Conservation (phyloP, 768 basidiomycete genomes). For the Lactarius indigo region DNA sequence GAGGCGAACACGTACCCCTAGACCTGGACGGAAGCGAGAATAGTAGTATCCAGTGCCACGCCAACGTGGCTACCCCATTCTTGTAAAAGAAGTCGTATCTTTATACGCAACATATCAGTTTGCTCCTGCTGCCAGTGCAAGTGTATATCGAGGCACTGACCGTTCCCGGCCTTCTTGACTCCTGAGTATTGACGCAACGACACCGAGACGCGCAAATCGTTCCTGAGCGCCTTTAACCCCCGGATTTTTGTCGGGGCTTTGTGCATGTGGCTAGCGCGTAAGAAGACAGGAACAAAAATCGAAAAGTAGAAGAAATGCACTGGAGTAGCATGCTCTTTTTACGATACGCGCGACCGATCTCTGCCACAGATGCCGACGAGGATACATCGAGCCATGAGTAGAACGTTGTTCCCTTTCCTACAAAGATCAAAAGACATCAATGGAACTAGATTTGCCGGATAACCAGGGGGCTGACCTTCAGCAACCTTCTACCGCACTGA, state of each 20-base stretch:
- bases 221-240: slow-evolving; percentile 78
- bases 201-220: slow-evolving; percentile 87
- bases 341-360: slow-evolving; percentile 88
- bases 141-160: slow-evolving; percentile 38
- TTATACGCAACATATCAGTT: slow-evolving; percentile 7
- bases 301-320: slow-evolving; percentile 45
- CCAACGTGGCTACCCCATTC: slow-evolving; percentile 96
- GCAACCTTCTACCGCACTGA: slow-evolving; percentile 70
- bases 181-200: slow-evolving; percentile 78
- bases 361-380: slow-evolving; percentile 62
- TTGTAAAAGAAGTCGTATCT: slow-evolving; percentile 95
- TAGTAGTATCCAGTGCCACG: slow-evolving; percentile 97
- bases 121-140: slow-evolving; percentile 8
- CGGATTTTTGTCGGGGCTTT: slow-evolving; percentile 94
- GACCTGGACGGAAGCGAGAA: slow-evolving; percentile 90
- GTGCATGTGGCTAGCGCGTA: background rate
- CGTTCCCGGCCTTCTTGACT: slow-evolving; percentile 72
- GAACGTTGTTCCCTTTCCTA: slow-evolving; percentile 88
- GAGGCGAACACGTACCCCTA: slow-evolving; percentile 50
- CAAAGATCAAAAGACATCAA: background rate
- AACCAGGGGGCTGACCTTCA: slow-evolving; percentile 52
- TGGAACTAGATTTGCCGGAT: background rate
- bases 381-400: slow-evolving; percentile 91
- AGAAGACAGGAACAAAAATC: background rate
- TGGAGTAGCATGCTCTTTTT: slow-evolving; percentile 88